phyloP scores from a whole-genome alignment of 176 grass and related monocot species.

The Oryza meridionalis region DNA sequence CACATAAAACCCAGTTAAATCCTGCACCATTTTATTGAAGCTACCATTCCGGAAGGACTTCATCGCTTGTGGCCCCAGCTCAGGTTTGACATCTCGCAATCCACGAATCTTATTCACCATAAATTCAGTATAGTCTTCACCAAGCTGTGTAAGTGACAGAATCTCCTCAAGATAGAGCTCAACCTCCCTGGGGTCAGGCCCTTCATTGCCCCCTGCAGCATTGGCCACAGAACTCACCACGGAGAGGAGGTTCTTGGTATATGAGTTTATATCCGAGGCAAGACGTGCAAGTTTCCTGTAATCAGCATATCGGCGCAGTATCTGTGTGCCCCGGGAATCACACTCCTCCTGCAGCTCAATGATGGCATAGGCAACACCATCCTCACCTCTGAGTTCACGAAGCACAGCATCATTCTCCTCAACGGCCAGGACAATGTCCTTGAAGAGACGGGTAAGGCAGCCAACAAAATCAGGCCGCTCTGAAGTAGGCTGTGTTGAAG shows the following conservation, averaged over 20 bases:
- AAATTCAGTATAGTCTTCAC: constrained; percentile 91
- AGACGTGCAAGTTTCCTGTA: constrained; percentile 66
- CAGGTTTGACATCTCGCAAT: constrained; percentile 65
- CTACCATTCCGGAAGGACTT: constrained; percentile 80
- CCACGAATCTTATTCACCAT: constrained; percentile 92
- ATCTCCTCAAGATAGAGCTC: constrained; percentile 92
- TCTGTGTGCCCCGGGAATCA: constrained; percentile 81
- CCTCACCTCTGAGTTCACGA: constrained; percentile 75
- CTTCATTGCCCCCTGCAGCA: constrained; percentile 54
- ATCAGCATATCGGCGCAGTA: constrained; percentile 76
- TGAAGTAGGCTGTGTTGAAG: constrained; percentile 25
- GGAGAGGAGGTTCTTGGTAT: constrained; percentile 81
- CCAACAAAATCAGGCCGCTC: constrained; percentile 74
- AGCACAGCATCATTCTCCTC: constrained; percentile 86
- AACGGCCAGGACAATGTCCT: constrained; percentile 89
- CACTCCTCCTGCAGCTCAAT: constrained; percentile 98
- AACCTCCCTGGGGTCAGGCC: constrained; percentile 80
- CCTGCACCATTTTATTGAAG: constrained; percentile 75
- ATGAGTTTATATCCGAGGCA: constrained; percentile 85
- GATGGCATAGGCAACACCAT: constrained; percentile 78
- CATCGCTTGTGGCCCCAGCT: constrained; percentile 66
- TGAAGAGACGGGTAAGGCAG: constrained; percentile 81
- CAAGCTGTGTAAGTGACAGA: constrained; percentile 81
- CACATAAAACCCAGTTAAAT: constrained; percentile 86
- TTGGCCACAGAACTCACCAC: constrained; percentile 55